Evolutionary conservation across 768 basidiomycete genomes (phyloP).

Genomic region (Xanthoconium stramineum): DNA sequence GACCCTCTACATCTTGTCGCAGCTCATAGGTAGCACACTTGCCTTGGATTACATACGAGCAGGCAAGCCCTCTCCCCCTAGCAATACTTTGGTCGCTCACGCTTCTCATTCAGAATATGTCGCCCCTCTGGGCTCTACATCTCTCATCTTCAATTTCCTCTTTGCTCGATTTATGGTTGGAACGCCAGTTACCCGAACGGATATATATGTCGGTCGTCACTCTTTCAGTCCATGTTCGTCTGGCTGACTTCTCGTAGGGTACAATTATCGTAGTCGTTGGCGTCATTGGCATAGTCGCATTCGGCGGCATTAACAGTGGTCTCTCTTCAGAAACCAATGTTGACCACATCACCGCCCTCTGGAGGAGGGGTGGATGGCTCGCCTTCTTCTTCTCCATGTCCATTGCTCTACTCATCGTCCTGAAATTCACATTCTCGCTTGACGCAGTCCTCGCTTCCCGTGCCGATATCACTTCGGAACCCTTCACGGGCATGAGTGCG

Average conservation of each 20-base stretch:
- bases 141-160: conserved; percentile 93
- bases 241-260: conserved; percentile 45
- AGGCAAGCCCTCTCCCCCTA: conserved; percentile 38
- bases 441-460: conserved; percentile 71
- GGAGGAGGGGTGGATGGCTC: conserved; percentile 89
- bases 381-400: conserved; percentile 83
- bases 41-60: conserved; percentile 88
- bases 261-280: conserved; percentile 80
- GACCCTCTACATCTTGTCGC: conserved; percentile 88
- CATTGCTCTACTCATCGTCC: conserved; percentile 58
- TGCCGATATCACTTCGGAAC: conserved; percentile 61
- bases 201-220: conserved; percentile 63
- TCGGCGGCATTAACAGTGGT: conserved; percentile 81
- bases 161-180: conserved; percentile 89
- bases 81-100: conserved; percentile 2
- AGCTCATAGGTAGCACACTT: conserved; percentile 83
- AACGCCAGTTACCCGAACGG: conserved; percentile 77
- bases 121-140: conserved; percentile 90
- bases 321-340: conserved; percentile 73
- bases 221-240: not conserved
- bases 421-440: conserved; percentile 68
- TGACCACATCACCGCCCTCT: conserved; percentile 72
- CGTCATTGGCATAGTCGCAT: conserved; percentile 84
- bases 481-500: conserved; percentile 42
- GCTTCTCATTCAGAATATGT: conserved; percentile 70